Evolutionary conservation across 1,284 basidiomycete genomes (phyloP), one percentile per base, ranked within the genome.

Genomic region (Malassezia restricta): DNA sequence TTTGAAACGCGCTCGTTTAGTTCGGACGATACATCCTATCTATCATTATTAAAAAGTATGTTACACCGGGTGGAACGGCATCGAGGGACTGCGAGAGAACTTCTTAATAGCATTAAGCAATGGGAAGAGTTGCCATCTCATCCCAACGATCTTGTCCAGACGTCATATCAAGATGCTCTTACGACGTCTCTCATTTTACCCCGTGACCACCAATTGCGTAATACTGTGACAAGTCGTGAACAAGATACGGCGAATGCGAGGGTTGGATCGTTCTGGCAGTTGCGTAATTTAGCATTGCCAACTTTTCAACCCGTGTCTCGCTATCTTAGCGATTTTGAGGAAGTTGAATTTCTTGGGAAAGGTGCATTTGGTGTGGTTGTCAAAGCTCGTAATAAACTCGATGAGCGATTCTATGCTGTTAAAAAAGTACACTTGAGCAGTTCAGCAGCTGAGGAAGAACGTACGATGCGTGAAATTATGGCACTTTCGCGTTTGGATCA

Each of bases 301-400:
- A 37, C 33, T 1, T 33, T 42, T 9, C 49, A 50, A 42, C 46
- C 61, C 14, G 47, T 57, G 7, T 70, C 68, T 27, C 64, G 72
- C 8, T 74, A 72, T 47, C 49, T 65, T 14, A 65, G 60, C 20
- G 72, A 73, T 57, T 74, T 74, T 44, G 66, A 69, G 40, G 69
- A 73, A 51, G 62, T 74, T 31, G 66, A 67, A 40, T 70, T 72
- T 43, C 60, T 74, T 6, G 90, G 91, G 1, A 86, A 85, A 69
- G 90, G 90, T 0, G 89, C 85, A 0, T 96, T 91, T 71, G 89
- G 90, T 0, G 85, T 86, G 20, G 91, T 95, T 0, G 87, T 94
- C 40, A 95, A 95, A 73, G 90, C 89, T 1, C 78, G 83, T 48
- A 91, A 95, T 69, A 86, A 83, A 75, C 73, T 79, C 1, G 79